These are phyloP conservation scores for Paecilomyces formosus DNA, from an alignment of 2,329 filamentous ascomycete species.

Conservation along the genomic window DNA sequence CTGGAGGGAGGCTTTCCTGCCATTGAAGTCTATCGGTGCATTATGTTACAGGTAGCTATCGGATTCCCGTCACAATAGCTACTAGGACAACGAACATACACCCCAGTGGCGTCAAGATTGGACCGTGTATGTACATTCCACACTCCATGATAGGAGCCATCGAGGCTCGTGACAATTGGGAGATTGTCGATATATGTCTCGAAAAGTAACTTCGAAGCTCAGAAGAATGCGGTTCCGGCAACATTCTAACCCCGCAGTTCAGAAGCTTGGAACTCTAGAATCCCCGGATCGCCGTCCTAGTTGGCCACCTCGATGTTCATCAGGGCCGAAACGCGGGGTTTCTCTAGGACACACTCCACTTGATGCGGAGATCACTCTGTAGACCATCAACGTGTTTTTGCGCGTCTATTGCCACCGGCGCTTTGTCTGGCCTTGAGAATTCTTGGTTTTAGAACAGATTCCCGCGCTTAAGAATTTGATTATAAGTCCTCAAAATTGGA, in stretches of 20 bases:
- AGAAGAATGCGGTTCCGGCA: neutral
- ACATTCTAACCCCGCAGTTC: neutral
- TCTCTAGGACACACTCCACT: neutral
- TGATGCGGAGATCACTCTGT: neutral
- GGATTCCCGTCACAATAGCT: too few relatives aligned
- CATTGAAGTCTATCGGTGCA: too few relatives aligned
- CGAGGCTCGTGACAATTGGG: too few relatives aligned
- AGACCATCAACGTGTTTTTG: neutral
- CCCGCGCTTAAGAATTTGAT: neutral
- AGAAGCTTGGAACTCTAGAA: neutral
- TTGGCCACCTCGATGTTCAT: neutral
- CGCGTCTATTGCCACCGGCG: neutral
- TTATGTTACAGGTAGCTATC: too few relatives aligned
- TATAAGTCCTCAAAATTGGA: neutral
- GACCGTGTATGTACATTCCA: too few relatives aligned
- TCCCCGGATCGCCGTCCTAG: neutral
- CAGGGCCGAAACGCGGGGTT: neutral
- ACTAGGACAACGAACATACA: too few relatives aligned
- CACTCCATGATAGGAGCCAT: too few relatives aligned
- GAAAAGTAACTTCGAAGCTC: too few relatives aligned
- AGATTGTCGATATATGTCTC: too few relatives aligned
- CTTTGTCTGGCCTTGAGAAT: neutral
- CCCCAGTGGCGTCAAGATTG: too few relatives aligned
- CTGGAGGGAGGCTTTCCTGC: too few relatives aligned
- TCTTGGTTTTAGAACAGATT: neutral